A percentile compares a stretch with the other conserved stretches of the same genome.
These are phyloP conservation scores for Ilyonectria destructans DNA, from an alignment of 2,329 filamentous ascomycete genomes.

Conservation along the genomic window DNA sequence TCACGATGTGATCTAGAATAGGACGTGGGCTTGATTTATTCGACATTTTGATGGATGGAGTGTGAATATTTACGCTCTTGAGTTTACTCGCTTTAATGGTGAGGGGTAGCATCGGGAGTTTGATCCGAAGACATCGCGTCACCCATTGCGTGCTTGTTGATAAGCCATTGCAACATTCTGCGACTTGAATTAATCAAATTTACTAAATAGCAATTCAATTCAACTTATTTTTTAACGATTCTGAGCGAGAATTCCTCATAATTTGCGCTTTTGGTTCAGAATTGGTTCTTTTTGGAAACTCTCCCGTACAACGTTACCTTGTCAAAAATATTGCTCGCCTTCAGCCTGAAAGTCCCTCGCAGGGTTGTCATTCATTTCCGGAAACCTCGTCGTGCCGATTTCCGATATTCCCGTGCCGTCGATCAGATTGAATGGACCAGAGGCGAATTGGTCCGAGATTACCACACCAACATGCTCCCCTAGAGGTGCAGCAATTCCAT, in stretches of 20 bases:
- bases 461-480: background rate
- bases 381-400: background rate
- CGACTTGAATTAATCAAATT: background rate
- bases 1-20: slow-evolving; percentile 75
- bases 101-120: slow-evolving; percentile 21
- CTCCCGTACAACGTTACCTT: background rate
- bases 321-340: background rate
- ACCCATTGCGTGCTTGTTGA: slow-evolving; percentile 27
- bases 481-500: background rate
- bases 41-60: slow-evolving; percentile 24
- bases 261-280: background rate
- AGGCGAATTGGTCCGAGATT: background rate
- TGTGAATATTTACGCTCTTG: slow-evolving; percentile 11
- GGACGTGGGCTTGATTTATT: slow-evolving; percentile 40
- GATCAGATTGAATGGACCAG: too few relatives aligned
- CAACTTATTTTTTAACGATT: background rate
- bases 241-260: background rate
- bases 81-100: slow-evolving; percentile 4
- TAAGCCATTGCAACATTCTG: background rate
- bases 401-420: background rate
- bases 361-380: background rate
- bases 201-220: background rate
- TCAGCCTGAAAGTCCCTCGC: background rate
- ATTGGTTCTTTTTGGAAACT: background rate
- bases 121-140: slow-evolving; percentile 26